Base-by-base conservation (phyloP, 225 moss, liverwort and hornwort genomes). In the Physcomitrium patens region DNA sequence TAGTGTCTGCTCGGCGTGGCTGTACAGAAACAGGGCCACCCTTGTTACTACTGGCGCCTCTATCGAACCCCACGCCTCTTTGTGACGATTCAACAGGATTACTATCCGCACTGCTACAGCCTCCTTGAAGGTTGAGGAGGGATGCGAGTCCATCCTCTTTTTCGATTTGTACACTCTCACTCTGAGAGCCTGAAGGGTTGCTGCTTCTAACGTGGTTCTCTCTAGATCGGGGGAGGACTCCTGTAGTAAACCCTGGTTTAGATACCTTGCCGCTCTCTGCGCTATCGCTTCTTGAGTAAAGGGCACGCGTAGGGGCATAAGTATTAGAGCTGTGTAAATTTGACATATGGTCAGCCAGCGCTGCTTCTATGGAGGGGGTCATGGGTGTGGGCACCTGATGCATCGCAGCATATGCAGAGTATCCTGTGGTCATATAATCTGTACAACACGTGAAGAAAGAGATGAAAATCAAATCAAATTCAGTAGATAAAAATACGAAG, bases 311-410 rank as follows among this genome's bases (percentile, higher is more conserved):
- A 46, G 70, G 3, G 37, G 71, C 59, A 64, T 64, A 76, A 1
- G 75, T 17, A 15, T n/a, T 82, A 27, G 76, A 27, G 23, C 61
- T 79, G 52, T 63, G 10, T 9, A 80, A 50, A 56, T 79, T 70
- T 15, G 59, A 75, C 80, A 80, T 70, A 54, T 56, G 63, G 23
- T 43, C 59, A 37, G 75, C 50, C 60, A 77, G 51, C 27, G 74
- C 82, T 26, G 80, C 82, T 67, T 86, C 86, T 8, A 77, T 71
- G 63, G 63, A 76, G 42, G 86, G 79, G 53, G 79, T 86, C 7
- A 67, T n/a, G 17, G 82, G 42, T 19, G 43, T 22, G 19, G 73
- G 76, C 56, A 55, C 61, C 62, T 77, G 79, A 75, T 82, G 48
- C 76, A 67, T 62, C 26, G 64, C 54, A 48, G 66, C 27, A 42